A percentile compares a stretch with the other conserved stretches of the same genome.
Evolutionary conservation across 208 protist species (phyloP).

Genomic region (Trypanosoma lewisi): DNA sequence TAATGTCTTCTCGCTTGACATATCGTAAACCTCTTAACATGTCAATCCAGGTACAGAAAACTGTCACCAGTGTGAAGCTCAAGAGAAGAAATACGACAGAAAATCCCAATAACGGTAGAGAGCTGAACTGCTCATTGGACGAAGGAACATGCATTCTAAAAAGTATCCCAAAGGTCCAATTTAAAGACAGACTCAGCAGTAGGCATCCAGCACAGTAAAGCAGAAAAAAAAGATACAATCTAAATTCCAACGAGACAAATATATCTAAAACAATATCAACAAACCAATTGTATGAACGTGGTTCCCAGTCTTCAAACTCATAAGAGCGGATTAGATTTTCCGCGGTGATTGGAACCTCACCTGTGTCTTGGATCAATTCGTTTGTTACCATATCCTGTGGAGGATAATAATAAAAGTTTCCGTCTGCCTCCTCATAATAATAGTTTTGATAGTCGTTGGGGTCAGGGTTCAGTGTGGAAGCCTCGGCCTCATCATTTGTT

Average conservation of each 20-base stretch:
- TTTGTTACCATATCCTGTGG: constrained; percentile 30
- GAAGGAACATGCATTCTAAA: constrained; percentile 65
- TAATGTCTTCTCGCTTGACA: constrained; percentile 49
- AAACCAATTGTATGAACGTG: constrained; percentile 66
- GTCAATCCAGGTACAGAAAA: constrained; percentile 66
- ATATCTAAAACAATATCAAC: constrained; percentile 73
- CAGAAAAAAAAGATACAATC: constrained; percentile 75
- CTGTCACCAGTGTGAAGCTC: constrained; percentile 60
- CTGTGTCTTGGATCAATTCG: constrained; percentile 24
- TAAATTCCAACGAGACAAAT: constrained; percentile 67
- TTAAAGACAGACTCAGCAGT: constrained; percentile 47
- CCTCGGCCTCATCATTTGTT: constrained; percentile 28
- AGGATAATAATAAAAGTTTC: constrained; percentile 74
- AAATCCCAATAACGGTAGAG: constrained; percentile 58
- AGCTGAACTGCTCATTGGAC: constrained; percentile 23
- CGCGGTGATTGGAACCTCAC: constrained; percentile 24
- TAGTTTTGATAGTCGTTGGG: constrained; percentile 55
- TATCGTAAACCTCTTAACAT: constrained; percentile 71
- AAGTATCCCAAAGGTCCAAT: constrained; percentile 73
- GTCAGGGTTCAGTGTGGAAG: constrained; percentile 39
- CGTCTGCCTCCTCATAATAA: constrained; percentile 74
- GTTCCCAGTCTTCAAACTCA: constrained; percentile 79
- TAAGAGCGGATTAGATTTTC: constrained; percentile 55
- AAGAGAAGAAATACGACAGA: constrained; percentile 79
- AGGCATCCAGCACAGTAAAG: constrained; percentile 66